phyloP scores from a whole-genome alignment of 1,139 yeast genomes.

The Neolecta irregularis region DNA sequence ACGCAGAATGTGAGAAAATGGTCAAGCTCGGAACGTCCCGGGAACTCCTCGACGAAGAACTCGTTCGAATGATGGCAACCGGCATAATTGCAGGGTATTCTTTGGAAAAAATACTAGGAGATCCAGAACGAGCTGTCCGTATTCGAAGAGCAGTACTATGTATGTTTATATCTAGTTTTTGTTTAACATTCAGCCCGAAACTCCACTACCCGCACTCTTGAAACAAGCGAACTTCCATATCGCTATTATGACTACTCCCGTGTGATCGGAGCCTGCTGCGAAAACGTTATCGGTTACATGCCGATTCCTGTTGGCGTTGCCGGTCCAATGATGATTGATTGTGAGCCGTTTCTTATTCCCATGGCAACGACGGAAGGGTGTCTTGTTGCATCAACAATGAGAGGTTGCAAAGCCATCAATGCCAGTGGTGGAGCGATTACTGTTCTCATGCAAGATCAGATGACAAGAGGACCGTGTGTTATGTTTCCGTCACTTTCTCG shows the following conservation, averaged over 20 bases:
- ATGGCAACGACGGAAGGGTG: constrained; percentile 99
- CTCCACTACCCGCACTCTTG: constrained; percentile 70
- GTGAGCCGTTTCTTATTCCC: constrained; percentile 74
- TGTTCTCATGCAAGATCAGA: constrained; percentile 87
- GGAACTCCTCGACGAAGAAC: constrained; percentile 54
- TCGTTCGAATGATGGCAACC: constrained; percentile 49
- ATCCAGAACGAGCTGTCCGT: constrained; percentile 79
- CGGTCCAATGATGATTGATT: constrained; percentile 87
- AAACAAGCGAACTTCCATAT: constrained; percentile 59
- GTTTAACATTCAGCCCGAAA: no score
- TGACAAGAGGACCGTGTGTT: constrained; percentile 99
- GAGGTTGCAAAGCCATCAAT: constrained; percentile 97
- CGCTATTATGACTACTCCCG: constrained; percentile 79
- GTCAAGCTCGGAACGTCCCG: constrained; percentile 61
- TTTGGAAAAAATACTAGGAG: constrained; percentile 75
- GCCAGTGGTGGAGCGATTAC: constrained; percentile 94
- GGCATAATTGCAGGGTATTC: constrained; percentile 88
- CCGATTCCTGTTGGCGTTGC: constrained; percentile 97
- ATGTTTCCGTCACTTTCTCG: constrained; percentile 64
- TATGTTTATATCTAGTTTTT: no score
- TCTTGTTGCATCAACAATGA: constrained; percentile 92
- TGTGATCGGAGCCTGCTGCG: constrained; percentile 97
- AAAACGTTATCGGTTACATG: constrained; percentile 89
- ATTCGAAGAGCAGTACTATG: constrained; percentile 85
- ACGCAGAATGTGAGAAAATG: constrained; percentile 48